phyloP scores from a whole-genome alignment of 2,329 filamentous ascomycete species.

The Aspergillus neotritici region DNA sequence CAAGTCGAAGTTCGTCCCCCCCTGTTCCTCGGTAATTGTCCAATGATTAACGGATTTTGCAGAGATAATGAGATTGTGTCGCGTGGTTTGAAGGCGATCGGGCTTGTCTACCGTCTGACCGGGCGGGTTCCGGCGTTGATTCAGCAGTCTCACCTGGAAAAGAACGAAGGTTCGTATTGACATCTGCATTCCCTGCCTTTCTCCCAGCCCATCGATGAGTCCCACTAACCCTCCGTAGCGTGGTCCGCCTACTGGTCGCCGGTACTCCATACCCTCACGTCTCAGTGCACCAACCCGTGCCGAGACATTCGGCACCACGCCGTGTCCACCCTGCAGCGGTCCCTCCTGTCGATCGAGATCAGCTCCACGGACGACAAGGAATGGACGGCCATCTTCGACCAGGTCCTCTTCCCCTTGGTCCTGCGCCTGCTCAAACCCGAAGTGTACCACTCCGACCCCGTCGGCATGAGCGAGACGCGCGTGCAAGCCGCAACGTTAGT shows the following conservation, averaged over 20 bases:
- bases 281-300: constrained; percentile 90
- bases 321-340: constrained; percentile 77
- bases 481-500: constrained; percentile 86
- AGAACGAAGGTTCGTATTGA: constrained; percentile 60
- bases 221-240: constrained; percentile 45
- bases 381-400: constrained; percentile 91
- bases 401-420: constrained; percentile 90
- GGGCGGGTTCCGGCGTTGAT: constrained; percentile 78
- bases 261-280: constrained; percentile 80
- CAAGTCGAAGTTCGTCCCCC: constrained; percentile 50
- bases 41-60: constrained; percentile 10
- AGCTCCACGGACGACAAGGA: constrained; percentile 78
- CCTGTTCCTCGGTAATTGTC: background rate
- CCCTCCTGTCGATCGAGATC: constrained; percentile 76
- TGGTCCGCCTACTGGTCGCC: constrained; percentile 98
- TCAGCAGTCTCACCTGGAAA: constrained; percentile 86
- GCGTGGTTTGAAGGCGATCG: constrained; percentile 74
- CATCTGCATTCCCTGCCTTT: background rate
- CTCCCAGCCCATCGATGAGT: background rate
- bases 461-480: constrained; percentile 92
- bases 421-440: constrained; percentile 84
- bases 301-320: constrained; percentile 87
- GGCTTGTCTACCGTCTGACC: constrained; percentile 76
- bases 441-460: constrained; percentile 81
- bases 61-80: constrained; percentile 67